Evolutionary conservation across 2,329 filamentous ascomycete species (phyloP), one percentile per base, ranked within the genome.

Genomic region (Basipetospora chlamydospora): DNA sequence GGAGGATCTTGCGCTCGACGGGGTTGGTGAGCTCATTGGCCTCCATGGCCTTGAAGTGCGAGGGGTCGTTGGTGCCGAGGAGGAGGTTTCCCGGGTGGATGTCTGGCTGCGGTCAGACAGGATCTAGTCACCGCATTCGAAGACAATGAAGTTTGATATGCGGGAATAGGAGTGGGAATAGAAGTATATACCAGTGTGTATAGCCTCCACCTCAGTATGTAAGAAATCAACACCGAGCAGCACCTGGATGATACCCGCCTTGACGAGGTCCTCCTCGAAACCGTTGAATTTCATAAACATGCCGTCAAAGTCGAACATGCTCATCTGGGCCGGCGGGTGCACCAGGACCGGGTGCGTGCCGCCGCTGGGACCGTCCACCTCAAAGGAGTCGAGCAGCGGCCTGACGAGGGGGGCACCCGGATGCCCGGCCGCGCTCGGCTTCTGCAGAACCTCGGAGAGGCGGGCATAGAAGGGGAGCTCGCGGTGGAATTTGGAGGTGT

Each of bases 171-270:
- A 4, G 26, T 13, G 26, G 3, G 26, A 28, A 5, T 13, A 28
- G 26, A 15, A 5, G 6, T 5, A 15, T 44, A 1, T 46, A 55
- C 55, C 54, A 35, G 51, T 56, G 33, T 59, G 53, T 0, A 52
- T 46, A 2, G 47, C 30, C 8, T 51, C 32, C 0, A 45, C 53
- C 33, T 60, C 49, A 1, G 37, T 45, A 13, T 60, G 56, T 3
- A 58, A 40, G 28, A 56, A 59, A 16, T 57, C 50, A 26, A 59
- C 46, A 3, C 49, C 52, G 15, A 50, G 38, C n/a, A 57, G 45
- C 12, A 57, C 41, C 35, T 53, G 46, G 3, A 43, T 40, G 1
- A 55, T 17, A 1, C 51, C 49, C 12, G 49, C 46, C 36, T 49
- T 56, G 0, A 57, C 50, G 11, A 56, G 47, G 15, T 28, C 35